phyloP scores from a whole-genome alignment of 306 rosid species.

The Medicago arabica region DNA sequence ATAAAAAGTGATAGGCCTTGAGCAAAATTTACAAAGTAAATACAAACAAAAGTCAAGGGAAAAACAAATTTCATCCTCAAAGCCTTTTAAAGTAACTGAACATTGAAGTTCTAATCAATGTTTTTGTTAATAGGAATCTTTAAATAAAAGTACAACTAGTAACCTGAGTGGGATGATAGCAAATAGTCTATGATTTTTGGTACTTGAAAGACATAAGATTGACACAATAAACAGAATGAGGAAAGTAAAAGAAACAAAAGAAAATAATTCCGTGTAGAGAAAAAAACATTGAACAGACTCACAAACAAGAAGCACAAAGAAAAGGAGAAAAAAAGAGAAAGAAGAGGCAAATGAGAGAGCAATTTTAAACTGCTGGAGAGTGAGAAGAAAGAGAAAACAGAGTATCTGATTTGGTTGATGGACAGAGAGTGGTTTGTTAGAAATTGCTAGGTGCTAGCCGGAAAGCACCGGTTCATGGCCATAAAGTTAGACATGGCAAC shows the following conservation, averaged over 20 bases:
- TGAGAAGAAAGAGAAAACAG: not conserved
- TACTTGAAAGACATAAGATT: not conserved
- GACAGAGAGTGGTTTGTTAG: not conserved
- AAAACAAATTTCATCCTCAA: not conserved
- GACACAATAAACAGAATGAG: not conserved
- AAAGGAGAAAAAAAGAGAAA: not conserved
- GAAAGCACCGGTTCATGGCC: not conserved
- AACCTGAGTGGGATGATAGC: not conserved
- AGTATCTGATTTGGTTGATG: not conserved
- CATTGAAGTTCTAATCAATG: not conserved
- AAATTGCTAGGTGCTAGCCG: not conserved
- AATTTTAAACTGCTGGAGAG: not conserved
- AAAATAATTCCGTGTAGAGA: not conserved
- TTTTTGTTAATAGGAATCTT: not conserved
- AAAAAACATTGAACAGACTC: not conserved
- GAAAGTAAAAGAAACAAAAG: not conserved
- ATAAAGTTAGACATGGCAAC: too few species aligned
- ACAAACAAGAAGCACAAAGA: not conserved
- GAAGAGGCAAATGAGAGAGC: not conserved
- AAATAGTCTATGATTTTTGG: not conserved
- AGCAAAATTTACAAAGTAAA: not conserved
- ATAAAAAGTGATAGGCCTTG: not conserved
- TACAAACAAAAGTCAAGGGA: not conserved
- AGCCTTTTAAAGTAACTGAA: not conserved
- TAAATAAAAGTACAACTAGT: not conserved